Base-by-base conservation (phyloP, 176 grass and related monocot genomes). In the Calamus simplicifolius region DNA sequence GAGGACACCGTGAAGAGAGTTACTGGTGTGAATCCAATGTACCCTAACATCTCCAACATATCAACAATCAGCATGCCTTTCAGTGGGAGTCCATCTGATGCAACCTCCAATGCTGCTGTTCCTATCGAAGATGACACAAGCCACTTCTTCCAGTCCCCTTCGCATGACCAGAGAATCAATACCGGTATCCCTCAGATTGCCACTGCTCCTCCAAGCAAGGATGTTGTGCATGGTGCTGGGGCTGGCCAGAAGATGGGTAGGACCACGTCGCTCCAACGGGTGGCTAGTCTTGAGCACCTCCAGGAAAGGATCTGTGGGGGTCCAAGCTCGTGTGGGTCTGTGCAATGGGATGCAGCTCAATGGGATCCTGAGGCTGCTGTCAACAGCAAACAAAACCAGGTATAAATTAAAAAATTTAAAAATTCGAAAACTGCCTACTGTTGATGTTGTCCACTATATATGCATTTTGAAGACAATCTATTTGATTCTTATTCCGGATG, bases 241-340 rank as follows among this genome's bases (percentile, higher is more conserved):
- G 27, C 18, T 25, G 43, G 5, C 67, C 29, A 16, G 12, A 79
- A 72, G 56, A 83, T 27, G 27, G n/a, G 28, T 5, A 64, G 30
- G 27, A 52, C 49, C 13, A 15, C 7, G 16, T 50, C 82, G 4
- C 3, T 89, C 67, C 62, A 4, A 29, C 74, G 73, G 3, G 71
- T 84, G 0, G 59, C 67, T n/a, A 90, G 82, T 83, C 70, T 87
- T 64, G 90, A 89, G 77, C 63, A 49, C 52, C 71, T 90, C 18
- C 90, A 90, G 70, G 79, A 80, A 56, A 84, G 68, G 52, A 86
- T 89, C 55, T 52, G 49, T 68, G 64, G 61, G 57, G 82, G 72
- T 54, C 52, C 54, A 16, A 17, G 52, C 5, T 50, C 75, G 16
- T 35, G 31, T 7, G 31, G 31, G 6, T 65, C 58, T 3, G 69